Base-by-base conservation (phyloP, 768 basidiomycete species). In the Kwoniella heveanensis region DNA sequence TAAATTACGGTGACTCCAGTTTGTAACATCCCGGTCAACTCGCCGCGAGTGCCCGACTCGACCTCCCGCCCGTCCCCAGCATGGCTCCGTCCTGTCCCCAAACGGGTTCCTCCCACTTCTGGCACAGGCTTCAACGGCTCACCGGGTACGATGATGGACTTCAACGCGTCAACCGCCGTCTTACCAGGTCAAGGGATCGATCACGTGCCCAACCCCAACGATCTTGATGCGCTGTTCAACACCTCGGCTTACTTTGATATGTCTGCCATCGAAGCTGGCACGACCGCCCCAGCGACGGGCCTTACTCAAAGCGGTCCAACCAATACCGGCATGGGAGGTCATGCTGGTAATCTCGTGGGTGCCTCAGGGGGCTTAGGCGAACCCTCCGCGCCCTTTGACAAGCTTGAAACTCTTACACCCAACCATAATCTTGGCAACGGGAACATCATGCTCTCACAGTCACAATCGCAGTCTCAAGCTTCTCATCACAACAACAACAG, bases 61-160 rank as follows among this genome's bases (percentile, higher is more conserved):
- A 81, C 72, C 12, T 71, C 75, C 19, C 71, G 82, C 17, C 83
- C 83, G 48, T 83, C 81, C 2, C 85, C 91, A 17, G 89, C 92
- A 8, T 95, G 92, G 92, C 86, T 94, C 63, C 86, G 92, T 51
- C 92, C 92, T 8, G 87, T 92, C 8, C 88, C 88, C 64, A 91
- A 90, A 62, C 73, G 66, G 26, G 36, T 73, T 12, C 77, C 79
- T 0, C 76, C 74, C 0, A 69, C 74, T 5, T 71, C 74, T 15
- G 46, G 56, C 24, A 29, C 50, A 9, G 8, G 44, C 32, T 17
- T 26, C 29, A 46, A 36, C 30, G 47, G 21, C 15, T 64, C 62
- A 17, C 62, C 62, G 17, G 62, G 62, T 19, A 53, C 62, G n/a
- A 64, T 64, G 62, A 64, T 64, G 62, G 54, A 64, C 36, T 64